Percentiles rank a stretch among this genome's conserved stretches.
phyloP scores from a whole-genome alignment of 768 basidiomycete species.

The Naematelia encephala region DNA sequence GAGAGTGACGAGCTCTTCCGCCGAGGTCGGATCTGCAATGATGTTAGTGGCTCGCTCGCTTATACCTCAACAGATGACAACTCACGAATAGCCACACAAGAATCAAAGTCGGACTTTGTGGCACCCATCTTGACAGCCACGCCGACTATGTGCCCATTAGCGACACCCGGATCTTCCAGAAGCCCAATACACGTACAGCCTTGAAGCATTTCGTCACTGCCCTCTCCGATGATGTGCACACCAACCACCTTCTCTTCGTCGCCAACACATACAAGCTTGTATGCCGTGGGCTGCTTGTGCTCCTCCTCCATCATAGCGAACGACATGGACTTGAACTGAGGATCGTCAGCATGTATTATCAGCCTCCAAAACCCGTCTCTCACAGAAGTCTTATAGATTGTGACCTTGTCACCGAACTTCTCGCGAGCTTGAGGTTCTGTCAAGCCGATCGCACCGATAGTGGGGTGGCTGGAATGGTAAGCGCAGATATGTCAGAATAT shows the following conservation, averaged over 20 bases:
- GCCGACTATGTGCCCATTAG: conserved; percentile 51
- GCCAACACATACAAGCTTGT: conserved; percentile 84
- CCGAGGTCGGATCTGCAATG: conserved; percentile 47
- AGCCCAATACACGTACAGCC: conserved; percentile 60
- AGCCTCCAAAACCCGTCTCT: conserved; percentile 9
- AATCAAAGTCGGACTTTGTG: conserved; percentile 50
- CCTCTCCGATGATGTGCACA: conserved; percentile 83
- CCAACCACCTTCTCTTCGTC: conserved; percentile 95
- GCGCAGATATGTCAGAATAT: background rate
- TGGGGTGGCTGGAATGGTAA: conserved; percentile 66
- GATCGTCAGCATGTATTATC: conserved; percentile 57
- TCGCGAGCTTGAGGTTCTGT: conserved; percentile 85
- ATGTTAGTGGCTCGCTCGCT: conserved; percentile 4
- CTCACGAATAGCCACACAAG: conserved; percentile 49
- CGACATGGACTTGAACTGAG: conserved; percentile 66
- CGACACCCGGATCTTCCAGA: background rate
- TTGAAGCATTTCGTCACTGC: conserved; percentile 92
- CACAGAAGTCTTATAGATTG: conserved; percentile 70
- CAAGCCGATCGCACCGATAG: conserved; percentile 91
- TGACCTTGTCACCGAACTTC: conserved; percentile 82
- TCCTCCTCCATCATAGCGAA: conserved; percentile 84
- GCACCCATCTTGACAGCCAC: conserved; percentile 96
- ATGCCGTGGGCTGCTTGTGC: conserved; percentile 91
- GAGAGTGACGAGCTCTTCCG: conserved; percentile 51
- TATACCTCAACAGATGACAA: too few species aligned